A percentile compares a stretch with the other conserved stretches of the same genome.
phyloP scores from a whole-genome alignment of 208 protist species.

The Blastocrithidia nonstop region DNA sequence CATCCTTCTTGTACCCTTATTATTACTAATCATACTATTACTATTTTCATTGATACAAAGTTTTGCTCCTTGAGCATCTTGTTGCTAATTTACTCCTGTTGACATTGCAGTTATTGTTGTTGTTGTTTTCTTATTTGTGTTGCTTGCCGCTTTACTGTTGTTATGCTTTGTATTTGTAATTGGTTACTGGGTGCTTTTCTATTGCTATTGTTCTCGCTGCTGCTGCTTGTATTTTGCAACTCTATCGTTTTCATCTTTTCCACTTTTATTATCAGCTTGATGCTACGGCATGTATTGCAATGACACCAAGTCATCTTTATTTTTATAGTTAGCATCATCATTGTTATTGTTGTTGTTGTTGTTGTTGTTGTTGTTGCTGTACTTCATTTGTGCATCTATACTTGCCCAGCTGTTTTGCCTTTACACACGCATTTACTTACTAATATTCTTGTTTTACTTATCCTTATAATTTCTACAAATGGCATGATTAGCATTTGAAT shows the following conservation, averaged over 20 bases:
- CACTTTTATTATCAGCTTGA: background rate
- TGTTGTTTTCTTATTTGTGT: background rate
- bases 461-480: no score
- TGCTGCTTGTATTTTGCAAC: background rate
- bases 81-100: background rate
- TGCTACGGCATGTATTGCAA: background rate
- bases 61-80: background rate
- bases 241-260: background rate
- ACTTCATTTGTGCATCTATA: no score
- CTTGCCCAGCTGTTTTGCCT: no score
- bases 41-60: background rate
- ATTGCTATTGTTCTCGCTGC: background rate
- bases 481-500: no score
- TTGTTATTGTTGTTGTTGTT: no score
- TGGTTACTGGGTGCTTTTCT: background rate
- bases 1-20: no score
- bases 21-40: background rate
- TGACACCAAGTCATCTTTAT: background rate
- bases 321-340: background rate
- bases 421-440: no score
- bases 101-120: background rate
- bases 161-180: background rate
- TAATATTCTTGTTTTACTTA: no score
- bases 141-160: constrained; percentile 1
- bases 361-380: no score